Percentiles rank a stretch among this genome's conserved stretches.
These are phyloP conservation scores for Boletus reticulatus DNA, from an alignment of 768 basidiomycete genomes.

Conservation along the genomic window DNA sequence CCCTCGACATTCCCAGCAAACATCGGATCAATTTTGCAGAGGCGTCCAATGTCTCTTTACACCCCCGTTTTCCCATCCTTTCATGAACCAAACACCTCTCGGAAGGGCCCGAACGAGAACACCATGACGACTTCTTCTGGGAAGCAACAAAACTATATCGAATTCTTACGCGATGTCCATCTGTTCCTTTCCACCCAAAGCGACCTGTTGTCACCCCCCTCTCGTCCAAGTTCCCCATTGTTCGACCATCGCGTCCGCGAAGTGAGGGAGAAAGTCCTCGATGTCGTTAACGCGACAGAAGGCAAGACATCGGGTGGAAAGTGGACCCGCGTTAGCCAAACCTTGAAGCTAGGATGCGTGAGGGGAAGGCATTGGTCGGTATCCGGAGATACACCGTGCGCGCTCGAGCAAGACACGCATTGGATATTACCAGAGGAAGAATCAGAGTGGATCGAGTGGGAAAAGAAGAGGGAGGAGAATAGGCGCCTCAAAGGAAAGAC, in stretches of 20 bases:
- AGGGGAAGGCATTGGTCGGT: constrained; percentile 33
- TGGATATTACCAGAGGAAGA: constrained; percentile 46
- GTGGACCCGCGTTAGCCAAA: constrained; percentile 43
- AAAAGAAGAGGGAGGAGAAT: constrained; percentile 29
- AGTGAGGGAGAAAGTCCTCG: constrained; percentile 34
- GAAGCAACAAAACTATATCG: constrained; percentile 21
- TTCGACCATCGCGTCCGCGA: constrained; percentile 28
- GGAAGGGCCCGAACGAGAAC: constrained; percentile 5
- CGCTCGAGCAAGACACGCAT: constrained; percentile 24
- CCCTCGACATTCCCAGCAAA: too few species aligned
- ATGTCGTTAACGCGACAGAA: constrained; percentile 35
- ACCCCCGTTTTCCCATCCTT: constrained; percentile 33
- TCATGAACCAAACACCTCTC: constrained; percentile 5
- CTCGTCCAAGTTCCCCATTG: constrained; percentile 33
- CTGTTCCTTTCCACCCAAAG: constrained; percentile 31
- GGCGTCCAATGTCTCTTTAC: constrained; percentile 31
- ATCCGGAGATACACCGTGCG: constrained; percentile 20
- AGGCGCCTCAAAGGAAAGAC: constrained; percentile 18
- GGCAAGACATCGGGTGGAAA: constrained; percentile 43
- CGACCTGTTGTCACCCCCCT: constrained; percentile 35
- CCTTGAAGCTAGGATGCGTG: constrained; percentile 41
- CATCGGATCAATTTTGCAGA: not conserved
- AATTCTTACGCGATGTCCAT: constrained; percentile 31
- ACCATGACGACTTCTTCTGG: not conserved
- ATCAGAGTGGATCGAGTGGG: constrained; percentile 48